These are phyloP conservation scores for Eucalyptus regnans DNA, from an alignment of 345 rosid genomes.

Conservation along the genomic window DNA sequence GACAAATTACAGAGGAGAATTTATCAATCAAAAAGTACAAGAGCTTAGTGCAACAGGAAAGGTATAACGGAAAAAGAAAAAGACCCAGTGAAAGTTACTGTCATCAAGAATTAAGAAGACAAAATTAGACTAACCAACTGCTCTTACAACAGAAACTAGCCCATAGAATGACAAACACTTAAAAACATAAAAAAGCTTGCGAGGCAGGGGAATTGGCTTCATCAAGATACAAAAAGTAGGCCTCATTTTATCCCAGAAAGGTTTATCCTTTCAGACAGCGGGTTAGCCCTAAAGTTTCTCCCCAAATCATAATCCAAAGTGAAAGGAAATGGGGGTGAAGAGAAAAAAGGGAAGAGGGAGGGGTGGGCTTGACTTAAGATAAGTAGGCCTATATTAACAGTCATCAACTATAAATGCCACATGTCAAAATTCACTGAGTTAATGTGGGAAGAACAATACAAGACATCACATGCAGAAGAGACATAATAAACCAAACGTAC, in stretches of 20 bases:
- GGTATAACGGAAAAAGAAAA: background rate
- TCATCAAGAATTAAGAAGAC: background rate
- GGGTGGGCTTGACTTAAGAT: background rate
- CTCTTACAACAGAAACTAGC: background rate
- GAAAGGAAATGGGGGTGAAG: background rate
- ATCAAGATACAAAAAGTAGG: background rate
- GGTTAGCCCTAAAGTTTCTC: background rate
- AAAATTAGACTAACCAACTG: background rate
- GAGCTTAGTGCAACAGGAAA: background rate
- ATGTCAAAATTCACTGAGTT: background rate
- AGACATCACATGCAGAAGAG: background rate
- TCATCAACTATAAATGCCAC: background rate
- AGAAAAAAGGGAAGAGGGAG: background rate
- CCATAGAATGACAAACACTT: background rate
- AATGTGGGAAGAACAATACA: background rate
- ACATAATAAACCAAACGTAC: constrained; percentile 15
- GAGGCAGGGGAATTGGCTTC: background rate
- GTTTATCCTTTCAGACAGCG: background rate
- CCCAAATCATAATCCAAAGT: background rate
- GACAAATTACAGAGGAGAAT: background rate
- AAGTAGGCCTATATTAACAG: background rate
- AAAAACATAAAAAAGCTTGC: background rate
- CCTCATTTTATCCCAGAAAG: background rate
- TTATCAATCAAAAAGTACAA: background rate
- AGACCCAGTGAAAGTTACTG: background rate